Percentiles rank a stretch among this genome's conserved stretches.
Evolutionary conservation across 192 early-diverging fungal species (phyloP).

Genomic region (Jimgerdemannia flammicorona): DNA sequence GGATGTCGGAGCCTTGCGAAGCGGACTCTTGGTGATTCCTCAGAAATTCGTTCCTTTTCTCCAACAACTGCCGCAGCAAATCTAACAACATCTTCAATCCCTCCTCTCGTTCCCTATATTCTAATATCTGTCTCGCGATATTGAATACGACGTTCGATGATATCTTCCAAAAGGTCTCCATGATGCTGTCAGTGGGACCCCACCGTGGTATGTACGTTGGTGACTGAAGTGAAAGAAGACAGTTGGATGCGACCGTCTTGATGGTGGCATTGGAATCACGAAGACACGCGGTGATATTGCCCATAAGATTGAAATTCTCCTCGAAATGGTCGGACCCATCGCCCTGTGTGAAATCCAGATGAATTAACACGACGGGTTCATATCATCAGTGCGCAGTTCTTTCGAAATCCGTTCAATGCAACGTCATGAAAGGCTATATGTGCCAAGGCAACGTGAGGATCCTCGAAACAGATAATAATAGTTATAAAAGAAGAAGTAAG

Average conservation of each 20-base stretch:
- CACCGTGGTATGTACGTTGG: constrained; percentile 70
- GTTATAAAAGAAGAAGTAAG: constrained; percentile 1
- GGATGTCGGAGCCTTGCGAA: constrained; percentile 50
- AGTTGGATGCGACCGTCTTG: constrained; percentile 65
- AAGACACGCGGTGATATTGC: constrained; percentile 71
- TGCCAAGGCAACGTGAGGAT: too few species aligned
- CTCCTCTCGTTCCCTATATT: constrained; percentile 62
- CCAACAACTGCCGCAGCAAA: constrained; percentile 61
- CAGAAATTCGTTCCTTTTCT: constrained; percentile 59
- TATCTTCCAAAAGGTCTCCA: constrained; percentile 80
- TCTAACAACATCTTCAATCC: constrained; percentile 63
- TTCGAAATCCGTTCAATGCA: too few species aligned
- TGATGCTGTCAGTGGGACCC: constrained; percentile 69
- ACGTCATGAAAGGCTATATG: too few species aligned
- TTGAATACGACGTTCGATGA: constrained; percentile 57
- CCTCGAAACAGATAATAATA: not conserved
- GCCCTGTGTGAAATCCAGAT: constrained; percentile 40
- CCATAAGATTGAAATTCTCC: constrained; percentile 70
- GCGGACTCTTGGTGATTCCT: constrained; percentile 43
- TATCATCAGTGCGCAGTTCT: too few species aligned
- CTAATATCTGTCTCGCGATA: constrained; percentile 73
- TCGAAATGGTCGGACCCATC: constrained; percentile 63
- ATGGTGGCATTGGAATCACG: constrained; percentile 68
- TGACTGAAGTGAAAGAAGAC: constrained; percentile 71
- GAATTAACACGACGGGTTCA: not conserved